Conservation (phyloP, 495 filamentous ascomycete species). For the Parathielavia hyrcaniae region DNA sequence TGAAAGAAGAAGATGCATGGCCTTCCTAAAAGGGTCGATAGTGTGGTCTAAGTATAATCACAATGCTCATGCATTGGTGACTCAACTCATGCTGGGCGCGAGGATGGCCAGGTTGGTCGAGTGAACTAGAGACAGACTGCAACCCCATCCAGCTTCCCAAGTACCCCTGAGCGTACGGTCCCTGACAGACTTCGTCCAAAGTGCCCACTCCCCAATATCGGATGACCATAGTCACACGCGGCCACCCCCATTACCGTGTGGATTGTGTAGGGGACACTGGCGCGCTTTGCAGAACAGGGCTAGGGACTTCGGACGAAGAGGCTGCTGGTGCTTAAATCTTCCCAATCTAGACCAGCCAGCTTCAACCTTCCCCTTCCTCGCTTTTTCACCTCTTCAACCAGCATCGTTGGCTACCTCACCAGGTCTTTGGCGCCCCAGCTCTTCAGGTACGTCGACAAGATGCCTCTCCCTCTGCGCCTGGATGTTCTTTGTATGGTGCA, state of each 20-base stretch:
- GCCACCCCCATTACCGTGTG: neutral
- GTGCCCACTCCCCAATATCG: neutral
- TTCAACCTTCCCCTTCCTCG: neutral
- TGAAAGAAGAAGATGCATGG: too few species aligned
- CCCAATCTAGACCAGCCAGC: neutral
- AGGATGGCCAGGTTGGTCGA: neutral
- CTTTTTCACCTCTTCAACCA: neutral
- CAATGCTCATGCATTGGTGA: neutral
- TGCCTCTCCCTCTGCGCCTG: neutral
- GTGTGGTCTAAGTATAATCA: too few species aligned
- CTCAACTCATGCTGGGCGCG: too few species aligned
- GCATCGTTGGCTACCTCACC: neutral
- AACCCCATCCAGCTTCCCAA: neutral
- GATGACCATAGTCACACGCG: neutral
- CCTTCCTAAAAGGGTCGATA: too few species aligned
- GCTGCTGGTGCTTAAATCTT: neutral
- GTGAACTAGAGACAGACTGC: neutral
- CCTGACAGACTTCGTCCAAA: neutral
- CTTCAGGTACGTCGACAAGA: neutral
- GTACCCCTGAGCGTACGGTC: neutral
- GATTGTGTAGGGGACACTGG: neutral
- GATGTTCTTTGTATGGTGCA: neutral
- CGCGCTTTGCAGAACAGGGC: neutral
- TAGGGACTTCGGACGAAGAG: neutral
- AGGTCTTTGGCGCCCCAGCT: too few species aligned